phyloP scores from a whole-genome alignment of 257 asterid species.

The Solanum lycopersicoides region DNA sequence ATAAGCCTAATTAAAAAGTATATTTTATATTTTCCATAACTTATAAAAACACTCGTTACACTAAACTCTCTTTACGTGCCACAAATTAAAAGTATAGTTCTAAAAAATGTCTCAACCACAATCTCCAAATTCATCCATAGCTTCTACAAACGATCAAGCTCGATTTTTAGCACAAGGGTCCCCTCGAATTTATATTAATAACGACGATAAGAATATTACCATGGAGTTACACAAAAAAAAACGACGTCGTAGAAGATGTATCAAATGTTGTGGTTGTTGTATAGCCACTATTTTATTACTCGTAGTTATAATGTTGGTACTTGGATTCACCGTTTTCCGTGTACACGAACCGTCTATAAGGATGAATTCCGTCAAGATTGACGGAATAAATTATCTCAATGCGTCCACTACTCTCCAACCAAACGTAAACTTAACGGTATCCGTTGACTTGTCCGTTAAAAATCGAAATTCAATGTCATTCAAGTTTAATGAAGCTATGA shows the following conservation, averaged over 20 bases:
- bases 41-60: background rate
- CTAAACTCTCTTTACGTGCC: background rate
- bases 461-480: conserved; percentile 42
- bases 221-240: conserved; percentile 3
- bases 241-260: conserved; percentile 7
- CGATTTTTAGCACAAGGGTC: conserved; percentile 24
- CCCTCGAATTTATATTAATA: background rate
- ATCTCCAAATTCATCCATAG: background rate
- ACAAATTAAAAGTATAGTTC: background rate
- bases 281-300: conserved; percentile 18
- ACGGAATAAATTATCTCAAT: conserved; percentile 11
- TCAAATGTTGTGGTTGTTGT: conserved; percentile 41
- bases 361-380: conserved; percentile 15
- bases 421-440: conserved; percentile 19
- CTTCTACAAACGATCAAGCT: conserved; percentile 14
- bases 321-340: conserved; percentile 30
- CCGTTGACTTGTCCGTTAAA: conserved; percentile 14
- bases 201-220: conserved; percentile 5
- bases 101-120: background rate
- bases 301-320: conserved; percentile 8
- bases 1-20: background rate
- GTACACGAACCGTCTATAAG: conserved; percentile 26
- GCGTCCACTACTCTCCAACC: conserved; percentile 5
- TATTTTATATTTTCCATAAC: background rate
- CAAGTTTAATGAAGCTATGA: conserved; percentile 13